Base-by-base conservation (phyloP, 352 stramenopile genomes). In the Globisporangium carolinianum region DNA sequence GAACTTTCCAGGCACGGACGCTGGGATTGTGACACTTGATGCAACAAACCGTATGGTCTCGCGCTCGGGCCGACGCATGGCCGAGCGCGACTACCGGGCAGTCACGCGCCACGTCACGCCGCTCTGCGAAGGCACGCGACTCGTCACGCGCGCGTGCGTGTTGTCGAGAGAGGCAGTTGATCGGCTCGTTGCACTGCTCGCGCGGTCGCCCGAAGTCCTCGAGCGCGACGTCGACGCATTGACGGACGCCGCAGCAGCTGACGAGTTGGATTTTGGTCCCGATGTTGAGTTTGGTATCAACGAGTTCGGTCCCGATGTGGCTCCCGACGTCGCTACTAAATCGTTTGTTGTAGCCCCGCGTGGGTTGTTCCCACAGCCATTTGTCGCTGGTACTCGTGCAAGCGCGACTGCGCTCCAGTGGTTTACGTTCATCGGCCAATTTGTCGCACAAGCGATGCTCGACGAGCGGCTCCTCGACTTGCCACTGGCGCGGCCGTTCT, bases 401-500 rank as follows among this genome's bases (percentile, higher is more conserved):
- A 2, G 24, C 24, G 24, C 24, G 24, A 32, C 24, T 32, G 69
- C 75, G 32, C 41, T 86, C 10, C 54, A 67, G 35, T 89, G 73
- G 73, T 91, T 89, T 60, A 72, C 68, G n/a, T 91, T 91, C 43
- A 61, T 91, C 14, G 82, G 82, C 5, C 73, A 68, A 1, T 86
- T 91, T 52, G 70, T 91, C 2, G 77, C 71, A 0, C 82, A 91
- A 62, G 82, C 87, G 1, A 66, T 95, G 7, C 68, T 95, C 36
- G 87, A 96, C 67, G 83, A 92, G 18, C 78, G 87, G 4, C 57
- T 95, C 54, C 56, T 96, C 36, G 89, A 94, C 49, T 55, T 95
- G 35, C 84, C 87, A 41, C 71, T 96, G 36, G 76, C 87, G 15
- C 70, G 80, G 7, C 77, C 87, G 42, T 89, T 95, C 47, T 53